phyloP scores from a whole-genome alignment of 2,329 filamentous ascomycete genomes.

The Cercospora sesami region DNA sequence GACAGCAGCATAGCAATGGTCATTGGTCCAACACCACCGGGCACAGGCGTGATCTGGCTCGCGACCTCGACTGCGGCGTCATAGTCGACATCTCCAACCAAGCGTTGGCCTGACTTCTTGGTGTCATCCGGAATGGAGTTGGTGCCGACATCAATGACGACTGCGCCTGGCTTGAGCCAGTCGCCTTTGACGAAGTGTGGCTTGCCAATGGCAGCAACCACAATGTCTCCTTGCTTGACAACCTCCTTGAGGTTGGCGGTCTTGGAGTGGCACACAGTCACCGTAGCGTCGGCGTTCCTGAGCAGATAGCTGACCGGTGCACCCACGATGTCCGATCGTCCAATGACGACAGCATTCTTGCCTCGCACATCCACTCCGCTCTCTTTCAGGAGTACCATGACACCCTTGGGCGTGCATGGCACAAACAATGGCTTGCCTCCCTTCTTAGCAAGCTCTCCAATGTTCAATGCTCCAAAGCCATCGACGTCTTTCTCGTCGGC shows the following conservation, averaged over 20 bases:
- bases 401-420: constrained; percentile 94
- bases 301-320: constrained; percentile 94
- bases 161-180: constrained; percentile 90
- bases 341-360: constrained; percentile 92
- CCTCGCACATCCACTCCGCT: constrained; percentile 79
- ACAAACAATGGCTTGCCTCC: constrained; percentile 86
- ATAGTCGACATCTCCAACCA: constrained; percentile 94
- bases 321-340: constrained; percentile 94
- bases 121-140: constrained; percentile 89
- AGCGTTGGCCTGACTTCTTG: constrained; percentile 86
- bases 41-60: constrained; percentile 91
- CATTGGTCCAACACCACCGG: constrained; percentile 96
- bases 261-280: constrained; percentile 92
- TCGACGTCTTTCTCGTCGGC: constrained; percentile 96
- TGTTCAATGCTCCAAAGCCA: constrained; percentile 90
- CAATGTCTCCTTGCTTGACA: constrained; percentile 80
- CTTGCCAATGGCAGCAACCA: constrained; percentile 88
- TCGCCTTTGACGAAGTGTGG: constrained; percentile 88
- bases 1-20: constrained; percentile 97
- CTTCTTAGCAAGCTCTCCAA: constrained; percentile 94
- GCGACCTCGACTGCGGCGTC: constrained; percentile 81
- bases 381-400: constrained; percentile 88
- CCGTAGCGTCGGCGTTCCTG: constrained; percentile 93
- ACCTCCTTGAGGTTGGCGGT: constrained; percentile 72
- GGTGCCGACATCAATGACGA: constrained; percentile 96